A percentile compares a stretch with the other conserved stretches of the same genome.
Evolutionary conservation across 495 filamentous ascomycete genomes (phyloP).

Genomic region (Podospora pseudoanserina): DNA sequence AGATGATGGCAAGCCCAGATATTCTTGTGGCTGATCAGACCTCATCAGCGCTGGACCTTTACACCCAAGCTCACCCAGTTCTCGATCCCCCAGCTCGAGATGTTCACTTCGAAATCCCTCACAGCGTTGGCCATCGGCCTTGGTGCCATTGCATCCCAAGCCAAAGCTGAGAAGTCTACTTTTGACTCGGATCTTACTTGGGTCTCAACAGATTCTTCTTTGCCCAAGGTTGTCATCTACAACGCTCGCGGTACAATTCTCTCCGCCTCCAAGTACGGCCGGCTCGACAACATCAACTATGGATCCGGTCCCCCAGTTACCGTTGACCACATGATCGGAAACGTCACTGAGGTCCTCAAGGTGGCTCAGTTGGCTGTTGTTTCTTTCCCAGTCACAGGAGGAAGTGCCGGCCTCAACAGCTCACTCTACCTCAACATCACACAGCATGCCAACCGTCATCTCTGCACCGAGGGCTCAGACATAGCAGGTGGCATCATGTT

Average conservation of each 20-base stretch:
- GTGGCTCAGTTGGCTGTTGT: slow-evolving; percentile 21
- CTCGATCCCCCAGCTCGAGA: background rate
- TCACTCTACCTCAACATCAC: slow-evolving; percentile 42
- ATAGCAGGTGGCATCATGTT: slow-evolving; percentile 47
- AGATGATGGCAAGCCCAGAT: background rate
- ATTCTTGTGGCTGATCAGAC: background rate
- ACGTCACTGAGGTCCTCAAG: slow-evolving; percentile 23
- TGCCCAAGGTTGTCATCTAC: slow-evolving; percentile 24
- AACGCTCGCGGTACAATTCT: slow-evolving; percentile 20
- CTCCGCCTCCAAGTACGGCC: slow-evolving; percentile 25
- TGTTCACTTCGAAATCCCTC: slow-evolving; percentile 6
- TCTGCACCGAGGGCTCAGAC: slow-evolving; percentile 38
- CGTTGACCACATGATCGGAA: slow-evolving; percentile 19
- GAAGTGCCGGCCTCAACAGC: slow-evolving; percentile 34
- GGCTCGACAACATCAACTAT: slow-evolving; percentile 25
- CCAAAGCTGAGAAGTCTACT: background rate
- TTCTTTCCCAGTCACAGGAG: slow-evolving; percentile 26
- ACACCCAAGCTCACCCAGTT: background rate
- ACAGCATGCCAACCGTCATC: slow-evolving; percentile 39
- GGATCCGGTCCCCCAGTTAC: slow-evolving; percentile 19
- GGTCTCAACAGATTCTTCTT: slow-evolving; percentile 17
- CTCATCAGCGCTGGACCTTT: background rate
- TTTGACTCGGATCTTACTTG: slow-evolving; percentile 14
- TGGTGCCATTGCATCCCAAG: background rate
- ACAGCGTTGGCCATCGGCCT: slow-evolving; percentile 7